Evolutionary conservation across 768 basidiomycete genomes (phyloP).

Genomic region (Rhodotorula taiwanensis): DNA sequence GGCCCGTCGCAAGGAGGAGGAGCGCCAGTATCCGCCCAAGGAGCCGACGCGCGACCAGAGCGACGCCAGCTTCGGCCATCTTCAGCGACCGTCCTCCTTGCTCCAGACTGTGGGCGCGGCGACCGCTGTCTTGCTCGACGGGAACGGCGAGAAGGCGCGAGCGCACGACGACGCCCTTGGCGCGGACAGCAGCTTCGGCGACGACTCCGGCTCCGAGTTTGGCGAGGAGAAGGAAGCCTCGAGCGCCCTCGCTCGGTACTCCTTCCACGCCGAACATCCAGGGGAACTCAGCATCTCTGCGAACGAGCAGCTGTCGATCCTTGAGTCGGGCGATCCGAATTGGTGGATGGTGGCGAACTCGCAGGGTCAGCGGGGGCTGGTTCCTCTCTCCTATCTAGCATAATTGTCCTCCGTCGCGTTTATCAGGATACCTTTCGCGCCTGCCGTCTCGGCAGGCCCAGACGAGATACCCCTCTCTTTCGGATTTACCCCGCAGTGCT

Average conservation of each 20-base stretch:
- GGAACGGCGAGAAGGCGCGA: slow-evolving; percentile 29
- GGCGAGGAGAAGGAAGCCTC: slow-evolving; percentile 38
- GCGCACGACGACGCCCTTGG: slow-evolving; percentile 18
- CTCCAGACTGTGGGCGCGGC: slow-evolving; percentile 65
- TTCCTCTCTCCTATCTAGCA: slow-evolving; percentile 20
- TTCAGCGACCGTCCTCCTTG: slow-evolving; percentile 74
- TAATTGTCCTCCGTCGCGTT: neutral
- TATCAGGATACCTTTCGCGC: neutral
- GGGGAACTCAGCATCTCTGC: slow-evolving; percentile 44
- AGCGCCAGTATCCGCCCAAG: slow-evolving; percentile 43
- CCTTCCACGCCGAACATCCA: slow-evolving; percentile 42
- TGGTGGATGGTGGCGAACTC: slow-evolving; percentile 32
- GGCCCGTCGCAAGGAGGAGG: slow-evolving; percentile 68
- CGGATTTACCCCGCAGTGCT: no score
- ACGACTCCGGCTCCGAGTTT: slow-evolving; percentile 34
- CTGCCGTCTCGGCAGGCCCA: neutral
- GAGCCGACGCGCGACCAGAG: neutral
- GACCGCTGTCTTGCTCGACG: slow-evolving; percentile 34
- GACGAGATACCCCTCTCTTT: no score
- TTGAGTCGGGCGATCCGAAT: slow-evolving; percentile 34
- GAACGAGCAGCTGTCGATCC: slow-evolving; percentile 42
- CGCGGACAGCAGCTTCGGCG: slow-evolving; percentile 11
- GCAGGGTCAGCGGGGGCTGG: slow-evolving; percentile 17
- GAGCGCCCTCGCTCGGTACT: slow-evolving; percentile 41
- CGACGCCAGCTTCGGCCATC: slow-evolving; percentile 6